A percentile compares a stretch with the other conserved stretches of the same genome.
Conservation (phyloP, 495 filamentous ascomycete genomes). For the Lepraria neglecta region DNA sequence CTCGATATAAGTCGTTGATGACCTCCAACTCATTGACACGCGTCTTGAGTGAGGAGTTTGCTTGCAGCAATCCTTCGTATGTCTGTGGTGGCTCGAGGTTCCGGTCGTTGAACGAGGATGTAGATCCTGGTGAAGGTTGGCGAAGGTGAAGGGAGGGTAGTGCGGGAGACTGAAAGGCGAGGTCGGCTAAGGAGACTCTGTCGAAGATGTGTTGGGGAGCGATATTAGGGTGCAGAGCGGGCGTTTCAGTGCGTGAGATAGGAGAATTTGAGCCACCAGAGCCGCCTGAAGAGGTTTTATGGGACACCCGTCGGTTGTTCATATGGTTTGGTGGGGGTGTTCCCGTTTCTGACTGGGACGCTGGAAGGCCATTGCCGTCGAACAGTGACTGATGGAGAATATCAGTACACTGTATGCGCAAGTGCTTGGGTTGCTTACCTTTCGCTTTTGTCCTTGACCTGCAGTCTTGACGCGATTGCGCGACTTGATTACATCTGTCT, state of each 20-base stretch:
- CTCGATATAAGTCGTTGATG: slow-evolving; percentile 88
- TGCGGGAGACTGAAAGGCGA: slow-evolving; percentile 54
- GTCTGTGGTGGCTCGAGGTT: slow-evolving; percentile 70
- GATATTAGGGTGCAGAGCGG: slow-evolving; percentile 65
- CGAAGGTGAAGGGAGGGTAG: slow-evolving; percentile 47
- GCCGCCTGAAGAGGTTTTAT: slow-evolving; percentile 63
- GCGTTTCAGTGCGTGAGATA: slow-evolving; percentile 79
- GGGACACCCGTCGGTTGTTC: slow-evolving; percentile 60
- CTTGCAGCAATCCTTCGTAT: slow-evolving; percentile 68
- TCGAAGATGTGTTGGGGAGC: slow-evolving; percentile 76
- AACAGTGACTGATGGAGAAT: slow-evolving; percentile 41
- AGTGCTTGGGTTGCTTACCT: slow-evolving; percentile 50
- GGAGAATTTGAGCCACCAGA: slow-evolving; percentile 79
- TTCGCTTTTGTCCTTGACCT: slow-evolving; percentile 79
- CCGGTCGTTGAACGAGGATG: slow-evolving; percentile 66
- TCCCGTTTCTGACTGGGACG: slow-evolving; percentile 51
- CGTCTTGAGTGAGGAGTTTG: slow-evolving; percentile 78
- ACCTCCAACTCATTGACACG: slow-evolving; percentile 90
- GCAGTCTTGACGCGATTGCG: slow-evolving; percentile 95
- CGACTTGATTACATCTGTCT: slow-evolving; percentile 99
- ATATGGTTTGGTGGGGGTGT: slow-evolving; percentile 46
- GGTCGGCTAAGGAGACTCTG: slow-evolving; percentile 58
- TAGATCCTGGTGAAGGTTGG: slow-evolving; percentile 61
- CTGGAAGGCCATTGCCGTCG: slow-evolving; percentile 52
- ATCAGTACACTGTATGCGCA: not conserved